These are phyloP conservation scores for Helotiales sp. DNA, from an alignment of 2,329 filamentous ascomycete genomes.

Conservation along the genomic window DNA sequence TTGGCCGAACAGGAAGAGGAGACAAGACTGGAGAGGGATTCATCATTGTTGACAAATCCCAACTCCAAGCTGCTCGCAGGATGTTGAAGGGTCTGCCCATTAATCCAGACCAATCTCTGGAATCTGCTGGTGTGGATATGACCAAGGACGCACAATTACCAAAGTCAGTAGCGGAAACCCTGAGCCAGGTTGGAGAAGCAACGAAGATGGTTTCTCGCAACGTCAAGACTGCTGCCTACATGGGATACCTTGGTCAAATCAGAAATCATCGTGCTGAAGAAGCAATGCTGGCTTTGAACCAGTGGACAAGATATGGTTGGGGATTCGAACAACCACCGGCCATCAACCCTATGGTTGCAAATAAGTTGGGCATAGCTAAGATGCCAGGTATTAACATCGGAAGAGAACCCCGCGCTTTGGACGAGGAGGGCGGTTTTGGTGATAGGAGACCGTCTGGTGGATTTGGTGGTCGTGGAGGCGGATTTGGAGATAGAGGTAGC, in stretches of 20 bases:
- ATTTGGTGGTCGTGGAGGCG: constrained; percentile 3
- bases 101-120: constrained; percentile 25
- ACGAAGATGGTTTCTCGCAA: constrained; percentile 30
- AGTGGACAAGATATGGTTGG: constrained; percentile 36
- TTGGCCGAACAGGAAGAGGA: constrained; percentile 75
- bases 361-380: constrained; percentile 27
- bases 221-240: constrained; percentile 30
- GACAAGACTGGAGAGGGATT: constrained; percentile 68
- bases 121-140: constrained; percentile 34
- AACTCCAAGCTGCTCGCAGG: constrained; percentile 22
- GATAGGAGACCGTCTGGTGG: constrained; percentile 7
- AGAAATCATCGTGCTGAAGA: neutral
- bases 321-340: constrained; percentile 34
- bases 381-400: constrained; percentile 25
- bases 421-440: constrained; percentile 15
- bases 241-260: constrained; percentile 22
- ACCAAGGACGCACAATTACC: constrained; percentile 36
- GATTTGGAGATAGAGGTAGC: constrained; percentile 9
- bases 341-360: constrained; percentile 20
- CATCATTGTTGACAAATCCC: constrained; percentile 27
- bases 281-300: constrained; percentile 25
- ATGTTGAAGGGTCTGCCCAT: constrained; percentile 33
- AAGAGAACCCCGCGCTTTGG: neutral
- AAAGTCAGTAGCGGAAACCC: constrained; percentile 26
- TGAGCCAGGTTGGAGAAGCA: constrained; percentile 30